phyloP scores from a whole-genome alignment of 2,329 filamentous ascomycete species.

The Penicillium aurantiogriseum region DNA sequence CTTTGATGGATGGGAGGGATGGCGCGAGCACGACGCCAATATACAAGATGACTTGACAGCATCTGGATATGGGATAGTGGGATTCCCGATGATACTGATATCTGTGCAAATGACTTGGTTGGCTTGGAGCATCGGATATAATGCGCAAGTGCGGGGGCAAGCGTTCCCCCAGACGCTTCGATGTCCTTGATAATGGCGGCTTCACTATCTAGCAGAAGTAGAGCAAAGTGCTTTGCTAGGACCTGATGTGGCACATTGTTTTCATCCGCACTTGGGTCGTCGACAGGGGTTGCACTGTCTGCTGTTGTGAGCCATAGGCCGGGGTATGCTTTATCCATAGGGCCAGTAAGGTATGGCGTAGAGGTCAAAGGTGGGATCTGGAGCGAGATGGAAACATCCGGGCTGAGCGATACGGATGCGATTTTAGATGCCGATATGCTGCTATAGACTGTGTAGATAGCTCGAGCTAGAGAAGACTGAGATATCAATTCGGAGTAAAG shows the following conservation, averaged over 20 bases:
- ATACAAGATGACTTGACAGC: conserved; percentile 89
- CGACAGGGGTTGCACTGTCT: conserved; percentile 71
- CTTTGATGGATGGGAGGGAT: conserved; percentile 87
- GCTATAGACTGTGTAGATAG: conserved; percentile 77
- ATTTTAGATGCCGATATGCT: conserved; percentile 82
- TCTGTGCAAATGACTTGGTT: conserved; percentile 69
- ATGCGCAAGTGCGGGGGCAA: conserved; percentile 74
- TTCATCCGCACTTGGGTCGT: conserved; percentile 59
- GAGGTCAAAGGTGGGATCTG: conserved; percentile 64
- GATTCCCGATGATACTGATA: conserved; percentile 62
- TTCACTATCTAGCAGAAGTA: conserved; percentile 82
- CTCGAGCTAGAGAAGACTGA: conserved; percentile 75
- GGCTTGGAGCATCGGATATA: conserved; percentile 60
- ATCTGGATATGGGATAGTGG: conserved; percentile 78
- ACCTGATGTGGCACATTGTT: conserved; percentile 53
- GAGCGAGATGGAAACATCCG: conserved; percentile 58
- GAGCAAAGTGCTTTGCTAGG: conserved; percentile 79
- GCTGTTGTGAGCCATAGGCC: conserved; percentile 87
- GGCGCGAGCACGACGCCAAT: conserved; percentile 89
- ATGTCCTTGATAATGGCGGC: conserved; percentile 71
- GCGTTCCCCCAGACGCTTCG: conserved; percentile 68
- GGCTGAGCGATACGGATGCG: conserved; percentile 75
- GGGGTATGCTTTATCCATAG: conserved; percentile 66
- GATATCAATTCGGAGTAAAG: conserved; percentile 49
- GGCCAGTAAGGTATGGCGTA: conserved; percentile 68